phyloP scores from a whole-genome alignment of 2,329 filamentous ascomycete genomes.

The Colletotrichum lupini region DNA sequence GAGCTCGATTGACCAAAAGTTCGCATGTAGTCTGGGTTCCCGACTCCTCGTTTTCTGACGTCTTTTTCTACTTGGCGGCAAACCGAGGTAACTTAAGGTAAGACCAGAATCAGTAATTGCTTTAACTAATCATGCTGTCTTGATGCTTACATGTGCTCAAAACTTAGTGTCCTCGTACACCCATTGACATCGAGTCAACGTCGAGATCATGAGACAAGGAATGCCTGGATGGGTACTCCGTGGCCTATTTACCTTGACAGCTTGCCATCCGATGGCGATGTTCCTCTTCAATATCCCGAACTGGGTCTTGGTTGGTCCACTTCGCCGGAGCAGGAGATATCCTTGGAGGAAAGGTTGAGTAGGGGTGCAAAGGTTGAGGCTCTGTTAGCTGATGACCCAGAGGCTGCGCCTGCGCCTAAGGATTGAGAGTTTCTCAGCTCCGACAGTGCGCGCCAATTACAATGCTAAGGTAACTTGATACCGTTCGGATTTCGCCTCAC shows the following conservation, averaged over 20 bases:
- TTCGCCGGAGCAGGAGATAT: slow-evolving; percentile 41
- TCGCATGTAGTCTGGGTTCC: slow-evolving; percentile 44
- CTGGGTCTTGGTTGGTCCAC: slow-evolving; percentile 45
- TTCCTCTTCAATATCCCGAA: slow-evolving; percentile 47
- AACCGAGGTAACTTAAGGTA: slow-evolving; percentile 45
- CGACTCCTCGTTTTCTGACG: slow-evolving; percentile 47
- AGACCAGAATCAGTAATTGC: neutral
- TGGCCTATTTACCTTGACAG: slow-evolving; percentile 47
- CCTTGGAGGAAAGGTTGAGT: slow-evolving; percentile 44
- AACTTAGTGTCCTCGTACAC: slow-evolving; percentile 44
- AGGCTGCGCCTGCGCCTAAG: slow-evolving; percentile 45
- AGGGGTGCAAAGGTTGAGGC: slow-evolving; percentile 44
- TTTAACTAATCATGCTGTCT: neutral
- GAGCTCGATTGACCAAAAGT: neutral
- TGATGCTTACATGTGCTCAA: neutral
- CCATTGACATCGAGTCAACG: slow-evolving; percentile 45
- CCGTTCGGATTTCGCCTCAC: neutral
- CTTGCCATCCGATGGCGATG: slow-evolving; percentile 40
- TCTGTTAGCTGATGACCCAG: slow-evolving; percentile 42
- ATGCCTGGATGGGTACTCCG: slow-evolving; percentile 46
- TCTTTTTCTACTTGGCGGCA: slow-evolving; percentile 47
- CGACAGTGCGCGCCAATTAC: neutral
- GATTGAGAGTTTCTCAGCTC: slow-evolving; percentile 17
- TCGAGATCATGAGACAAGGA: slow-evolving; percentile 45
- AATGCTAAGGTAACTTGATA: neutral